phyloP scores from a whole-genome alignment of 805 yeast genomes.

The Kodamaea nitidulidarum region DNA sequence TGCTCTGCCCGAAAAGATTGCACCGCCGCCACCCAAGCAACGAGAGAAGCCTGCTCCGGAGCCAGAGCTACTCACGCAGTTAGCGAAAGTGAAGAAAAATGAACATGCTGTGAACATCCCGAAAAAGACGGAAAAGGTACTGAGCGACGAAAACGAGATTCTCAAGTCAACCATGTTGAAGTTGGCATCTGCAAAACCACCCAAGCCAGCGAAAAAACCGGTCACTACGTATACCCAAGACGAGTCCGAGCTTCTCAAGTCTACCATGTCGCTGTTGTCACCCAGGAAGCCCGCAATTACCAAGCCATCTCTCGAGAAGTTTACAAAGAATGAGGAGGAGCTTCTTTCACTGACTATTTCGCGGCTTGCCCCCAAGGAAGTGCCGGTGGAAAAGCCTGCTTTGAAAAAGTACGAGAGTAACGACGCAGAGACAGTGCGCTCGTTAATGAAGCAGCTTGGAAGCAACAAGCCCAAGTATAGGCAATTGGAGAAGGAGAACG shows the following conservation, averaged over 20 bases:
- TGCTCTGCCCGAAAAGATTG: constrained; percentile 2
- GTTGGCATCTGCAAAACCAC: constrained; percentile 11
- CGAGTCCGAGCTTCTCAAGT: constrained; percentile 17
- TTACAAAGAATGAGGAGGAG: constrained; percentile 14
- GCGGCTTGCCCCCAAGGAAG: constrained; percentile 7
- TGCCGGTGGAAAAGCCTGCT: constrained; percentile 14
- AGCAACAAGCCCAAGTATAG: constrained; percentile 4
- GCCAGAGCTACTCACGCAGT: constrained; percentile 8
- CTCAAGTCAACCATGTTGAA: constrained; percentile 15
- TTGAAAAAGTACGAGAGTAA: constrained; percentile 17
- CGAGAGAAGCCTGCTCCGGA: too few relatives aligned
- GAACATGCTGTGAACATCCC: not conserved
- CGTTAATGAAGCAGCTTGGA: constrained; percentile 25
- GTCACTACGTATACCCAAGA: constrained; percentile 12
- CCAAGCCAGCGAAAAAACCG: constrained; percentile 14
- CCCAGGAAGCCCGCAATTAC: constrained; percentile 9
- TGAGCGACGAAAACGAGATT: constrained; percentile 16
- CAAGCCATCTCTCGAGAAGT: constrained; percentile 9
- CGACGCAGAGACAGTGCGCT: constrained; percentile 21
- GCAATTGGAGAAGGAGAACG: constrained; percentile 9
- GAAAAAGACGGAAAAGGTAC: constrained; percentile 17
- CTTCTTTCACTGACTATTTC: constrained; percentile 11
- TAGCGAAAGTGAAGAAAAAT: constrained; percentile 3
- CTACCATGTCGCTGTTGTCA: constrained; percentile 14
- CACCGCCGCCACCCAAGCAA: too few relatives aligned